Base-by-base conservation (phyloP, 495 filamentous ascomycete genomes). In the Terfezia boudieri region DNA sequence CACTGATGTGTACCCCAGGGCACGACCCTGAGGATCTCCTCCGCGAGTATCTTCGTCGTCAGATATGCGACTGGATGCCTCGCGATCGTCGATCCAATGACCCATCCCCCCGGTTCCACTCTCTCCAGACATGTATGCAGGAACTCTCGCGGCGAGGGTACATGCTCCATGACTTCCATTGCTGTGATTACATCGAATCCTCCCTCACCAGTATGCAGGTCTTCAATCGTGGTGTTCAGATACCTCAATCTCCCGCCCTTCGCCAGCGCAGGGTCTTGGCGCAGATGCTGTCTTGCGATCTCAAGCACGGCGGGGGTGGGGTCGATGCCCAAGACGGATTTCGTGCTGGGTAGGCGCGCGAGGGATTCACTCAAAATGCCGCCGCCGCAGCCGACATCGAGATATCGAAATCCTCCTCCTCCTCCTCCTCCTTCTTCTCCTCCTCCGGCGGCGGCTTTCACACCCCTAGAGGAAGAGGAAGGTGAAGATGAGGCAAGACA, bases 151-250 rank as follows among this genome's bases (percentile, higher is more conserved):
- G 86, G 83, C 8, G 76, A 70, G 4, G 76, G 75, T 56, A 96
- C 83, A 64, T 98, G 90, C 64, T 98, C 90, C 41, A 98, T 71
- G 0, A 98, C 90, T 66, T 98, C 90, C 68, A 96, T 96, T 35
- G 92, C 67, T 4, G 83, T 81, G 8, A 98, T 77, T 3, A 94
- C 66, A 67, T 94, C 87, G 63, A 75, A 32, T 51, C 49, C 49
- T 12, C 11, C 49, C 23, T 6, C 10, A 12, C 10, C 36, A 12
- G 43, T 41, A 63, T 63, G 41, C 41, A 5, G 20, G 20, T 20
- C 54, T 9, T 63, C 59, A 37, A 65, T 57, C 11, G 60, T 62
- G 36, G 69, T 72, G 59, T 86, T 81, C 36, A 76, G 57, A 68
- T 98, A 98, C 1, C 60, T 68, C 58, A 96, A 73, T 51, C 74